These are phyloP conservation scores for Wallacemonas sp. DNA, from an alignment of 208 protist species.

Conservation along the genomic window DNA sequence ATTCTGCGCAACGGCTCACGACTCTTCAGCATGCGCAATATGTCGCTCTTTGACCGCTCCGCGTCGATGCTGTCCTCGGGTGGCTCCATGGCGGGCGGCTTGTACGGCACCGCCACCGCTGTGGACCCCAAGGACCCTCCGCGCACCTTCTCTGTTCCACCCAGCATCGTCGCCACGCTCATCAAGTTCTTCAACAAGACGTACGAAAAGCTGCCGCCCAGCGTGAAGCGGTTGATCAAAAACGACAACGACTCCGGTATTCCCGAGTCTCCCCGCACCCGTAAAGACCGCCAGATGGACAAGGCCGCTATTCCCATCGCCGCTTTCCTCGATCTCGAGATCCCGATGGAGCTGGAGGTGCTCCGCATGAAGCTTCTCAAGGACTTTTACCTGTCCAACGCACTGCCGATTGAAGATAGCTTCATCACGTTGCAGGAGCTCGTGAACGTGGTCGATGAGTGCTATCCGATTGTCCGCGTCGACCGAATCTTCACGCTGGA, in stretches of 20 bases:
- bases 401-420: conserved; percentile 69
- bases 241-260: conserved; percentile 54
- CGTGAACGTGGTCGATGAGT: conserved; percentile 83
- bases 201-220: conserved; percentile 40
- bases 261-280: conserved; percentile 56
- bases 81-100: conserved; percentile 2
- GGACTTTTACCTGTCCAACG: conserved; percentile 62
- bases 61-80: conserved; percentile 21
- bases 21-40: conserved; percentile 54
- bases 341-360: conserved; percentile 59
- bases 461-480: conserved; percentile 59
- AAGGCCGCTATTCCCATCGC: conserved; percentile 54
- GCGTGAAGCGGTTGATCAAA: conserved; percentile 10
- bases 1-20: conserved; percentile 72
- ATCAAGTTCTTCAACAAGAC: conserved; percentile 69
- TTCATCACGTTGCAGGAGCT: conserved; percentile 86
- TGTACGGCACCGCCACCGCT: conserved; percentile 2
- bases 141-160: conserved; percentile 60
- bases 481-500: conserved; percentile 44
- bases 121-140: conserved; percentile 34
- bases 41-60: conserved; percentile 41
- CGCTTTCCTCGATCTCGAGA: conserved; percentile 53
- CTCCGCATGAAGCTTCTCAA: conserved; percentile 49
- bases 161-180: conserved; percentile 50
- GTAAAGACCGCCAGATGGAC: conserved; percentile 63